Base-by-base conservation (phyloP, 257 asterid genomes). In the Apocynum venetum region DNA sequence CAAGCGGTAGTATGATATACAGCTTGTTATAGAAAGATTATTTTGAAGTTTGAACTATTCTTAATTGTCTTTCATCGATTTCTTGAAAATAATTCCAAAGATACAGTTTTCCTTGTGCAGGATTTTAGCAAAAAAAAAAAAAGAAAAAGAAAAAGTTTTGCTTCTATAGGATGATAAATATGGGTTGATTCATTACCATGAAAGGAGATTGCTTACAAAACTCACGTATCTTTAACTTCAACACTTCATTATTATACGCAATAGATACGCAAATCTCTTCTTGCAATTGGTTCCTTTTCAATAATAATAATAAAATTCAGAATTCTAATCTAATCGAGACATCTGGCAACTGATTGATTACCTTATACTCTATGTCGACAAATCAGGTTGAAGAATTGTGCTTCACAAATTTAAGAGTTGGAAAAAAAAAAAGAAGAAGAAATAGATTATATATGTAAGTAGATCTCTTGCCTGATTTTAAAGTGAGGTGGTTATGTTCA, bases 341-440 rank as follows among this genome's bases (percentile, higher is more conserved):
- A n/a, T 9, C 43, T 25, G 63, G 4, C 35, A 56, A 56, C 19
- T 56, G 35, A 56, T 56, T 53, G 60, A 4, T 20, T 56, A 53
- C 59, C n/a, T 53, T 53, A 56, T 56, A 19, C 19, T 56, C 35
- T 0, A 4, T 17, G 8, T 52, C 36, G 17, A 8, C 76, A 13
- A 72, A 72, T 72, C 76, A 72, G 2, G 40, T 35, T 51, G 9
- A 36, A 51, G 64, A 31, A 52, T 51, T 14, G 76, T 72, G 76
- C 47, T 67, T 67, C 76, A 4, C 8, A 35, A 35, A 52, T 17
- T 49, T 48, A 38, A 4, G 25, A 25, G 31, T 25, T 25, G 31
- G 31, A 25, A 25, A 25, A 25, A 25, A 25, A 25, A 25, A 25
- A 25, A 25, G 0, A 25, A 25, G 11, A 47, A 0, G 8, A 35